Evolutionary conservation across 2,329 filamentous ascomycete species (phyloP), one percentile per base, ranked within the genome.

Genomic region (Elsinoe arachidis): DNA sequence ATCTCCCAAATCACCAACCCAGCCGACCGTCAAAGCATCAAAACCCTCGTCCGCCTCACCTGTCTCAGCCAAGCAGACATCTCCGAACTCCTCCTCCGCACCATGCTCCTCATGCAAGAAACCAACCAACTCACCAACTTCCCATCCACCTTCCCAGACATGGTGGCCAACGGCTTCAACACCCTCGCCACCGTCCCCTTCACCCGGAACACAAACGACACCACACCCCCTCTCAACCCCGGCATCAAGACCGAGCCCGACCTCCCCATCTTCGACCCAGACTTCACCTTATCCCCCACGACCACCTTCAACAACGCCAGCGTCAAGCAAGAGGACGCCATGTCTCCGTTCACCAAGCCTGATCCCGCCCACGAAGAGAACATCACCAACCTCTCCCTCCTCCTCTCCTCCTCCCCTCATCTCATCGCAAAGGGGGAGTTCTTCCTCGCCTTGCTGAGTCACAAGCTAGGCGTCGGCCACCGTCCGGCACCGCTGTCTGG

Each of bases 101-200:
- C 41, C 2, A 56, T 56, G 41, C 41, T 41, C 12, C 14, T 56
- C 11, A 26, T 56, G 33, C 54, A 56, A 21, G 43, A 49, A 17
- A 34, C 21, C 14, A 30, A 15, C 9, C 54, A 56, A 33, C 54
- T 56, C 19, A 49, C 38, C 12, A 37, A 41, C n/a, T 34, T 11
- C 9, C n/a, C 30, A 2, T 43, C 41, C 9, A 47, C 33, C 11
- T 38, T 46, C 23, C 41, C 47, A 30, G 54, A 56, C 12, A 41
- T 38, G 3, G 12, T 47, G 23, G 34, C 26, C 34, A 26, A 2
- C 19, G 17, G 11, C 2, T 53, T 53, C 49, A 26, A 53, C 17
- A 53, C 33, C 26, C 15, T 34, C 30, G 34, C 17, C 12, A 19
- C 46, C 12, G 5, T 2, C 26, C 4, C 26, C 15, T 10, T 21